Conservation (phyloP, 139 green algal genomes). For the Coccomyxa sp. region DNA sequence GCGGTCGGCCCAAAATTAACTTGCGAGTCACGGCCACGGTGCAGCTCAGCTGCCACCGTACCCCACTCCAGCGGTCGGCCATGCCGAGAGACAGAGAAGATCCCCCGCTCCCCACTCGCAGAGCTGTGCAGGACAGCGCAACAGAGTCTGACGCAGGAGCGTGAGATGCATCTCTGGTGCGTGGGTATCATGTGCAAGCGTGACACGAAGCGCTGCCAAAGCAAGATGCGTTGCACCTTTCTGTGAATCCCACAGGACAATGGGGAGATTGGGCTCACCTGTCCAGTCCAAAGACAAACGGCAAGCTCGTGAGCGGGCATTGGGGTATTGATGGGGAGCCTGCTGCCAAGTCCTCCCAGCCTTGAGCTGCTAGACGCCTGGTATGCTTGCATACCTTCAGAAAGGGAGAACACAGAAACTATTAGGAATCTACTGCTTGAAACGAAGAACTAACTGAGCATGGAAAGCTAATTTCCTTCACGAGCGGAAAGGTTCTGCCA, state of each 20-base stretch:
- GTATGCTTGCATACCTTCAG: neutral
- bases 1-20: neutral
- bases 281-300: neutral
- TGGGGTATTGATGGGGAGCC: neutral
- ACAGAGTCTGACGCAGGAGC: neutral
- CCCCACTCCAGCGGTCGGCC: neutral
- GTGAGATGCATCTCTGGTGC: too few species aligned
- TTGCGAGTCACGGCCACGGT: neutral
- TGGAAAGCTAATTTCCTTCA: too few species aligned
- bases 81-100: neutral
- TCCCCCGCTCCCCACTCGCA: too few species aligned
- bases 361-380: neutral
- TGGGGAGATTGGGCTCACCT: too few species aligned
- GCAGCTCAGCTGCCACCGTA: neutral
- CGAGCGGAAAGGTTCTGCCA: too few species aligned
- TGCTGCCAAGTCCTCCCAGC: neutral
- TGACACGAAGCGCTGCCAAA: neutral
- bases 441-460: neutral
- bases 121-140: neutral
- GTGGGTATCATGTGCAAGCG: neutral
- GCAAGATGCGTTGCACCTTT: neutral
- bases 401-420: neutral
- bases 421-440: neutral
- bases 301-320: neutral
- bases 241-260: neutral